Evolutionary conservation across 805 yeast genomes (phyloP), one percentile per base, ranked within the genome.

Genomic region (Scheffersomyces coipomensis): DNA sequence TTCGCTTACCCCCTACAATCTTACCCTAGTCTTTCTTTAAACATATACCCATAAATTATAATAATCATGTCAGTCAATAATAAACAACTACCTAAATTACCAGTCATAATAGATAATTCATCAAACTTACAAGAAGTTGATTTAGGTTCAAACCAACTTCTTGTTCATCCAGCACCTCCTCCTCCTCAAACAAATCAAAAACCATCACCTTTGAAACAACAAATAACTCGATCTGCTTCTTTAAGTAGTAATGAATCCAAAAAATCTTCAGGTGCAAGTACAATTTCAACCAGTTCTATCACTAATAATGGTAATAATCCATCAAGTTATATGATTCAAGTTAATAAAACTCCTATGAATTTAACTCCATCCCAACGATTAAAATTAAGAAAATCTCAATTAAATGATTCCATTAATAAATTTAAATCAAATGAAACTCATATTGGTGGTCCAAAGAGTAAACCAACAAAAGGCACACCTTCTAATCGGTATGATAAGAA

Each of bases 361-460:
- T 39, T 61, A 29, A 60, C 67, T 1, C 66, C 66, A 1, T 53
- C 58, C 6, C 65, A 60, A 42, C 39, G 65, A n/a, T 48, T 61
- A 31, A 53, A 48, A 29, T 39, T 59, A 29, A 43, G 65, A 18
- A 59, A 53, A 40, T 33, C 48, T 5, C 60, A 53, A 37, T 34
- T 59, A n/a, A 56, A 48, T 33, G 45, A 52, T 27, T 46, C 55
- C 27, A 59, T 60, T 13, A 35, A 58, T 10, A 40, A 49, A 35
- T 48, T 51, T 30, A 53, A 52, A 35, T 29, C 40, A n/a, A 25
- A 37, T 30, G 37, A 46, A 24, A 22, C 43, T 10, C 16, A 33
- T 13, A 27, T 18, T 27, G 30, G 30, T 4, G 13, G 29, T 10
- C 7, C n/a, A 19, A 16, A 12, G 4, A 29, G 21, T 13, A 29